These are phyloP conservation scores for Xenoacremonium recifei DNA, from an alignment of 2,329 filamentous ascomycete genomes.

Conservation along the genomic window DNA sequence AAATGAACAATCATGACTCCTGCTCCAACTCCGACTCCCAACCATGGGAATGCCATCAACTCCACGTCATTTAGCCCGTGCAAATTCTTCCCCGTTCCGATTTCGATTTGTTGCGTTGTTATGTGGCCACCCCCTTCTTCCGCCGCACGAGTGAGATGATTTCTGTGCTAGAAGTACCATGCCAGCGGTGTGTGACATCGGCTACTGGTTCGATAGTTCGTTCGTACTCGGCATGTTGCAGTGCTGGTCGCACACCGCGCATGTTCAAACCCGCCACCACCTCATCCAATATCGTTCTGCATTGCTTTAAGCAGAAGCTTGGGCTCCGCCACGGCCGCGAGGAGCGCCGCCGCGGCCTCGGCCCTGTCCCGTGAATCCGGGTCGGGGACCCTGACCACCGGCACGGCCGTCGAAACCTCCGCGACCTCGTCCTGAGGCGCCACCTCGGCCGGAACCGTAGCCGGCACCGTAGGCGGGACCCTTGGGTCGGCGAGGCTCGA, in stretches of 20 bases:
- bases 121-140: background rate
- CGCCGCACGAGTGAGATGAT: too few relatives aligned
- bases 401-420: constrained; percentile 62
- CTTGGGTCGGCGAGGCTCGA: constrained; percentile 87
- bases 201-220: too few relatives aligned
- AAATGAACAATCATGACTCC: constrained; percentile 32
- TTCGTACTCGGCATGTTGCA: background rate
- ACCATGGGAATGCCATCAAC: constrained; percentile 27
- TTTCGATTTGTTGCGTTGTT: constrained; percentile 2
- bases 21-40: constrained; percentile 30
- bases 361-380: constrained; percentile 66
- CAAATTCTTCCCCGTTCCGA: constrained; percentile 6
- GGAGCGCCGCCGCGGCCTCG: constrained; percentile 66
- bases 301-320: constrained; percentile 46
- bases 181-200: too few relatives aligned
- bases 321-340: constrained; percentile 61
- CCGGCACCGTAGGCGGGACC: constrained; percentile 67
- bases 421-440: constrained; percentile 61
- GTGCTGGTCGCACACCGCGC: background rate
- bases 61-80: constrained; percentile 18
- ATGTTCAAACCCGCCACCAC: constrained; percentile 1
- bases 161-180: too few relatives aligned
- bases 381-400: constrained; percentile 63
- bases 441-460: constrained; percentile 61
- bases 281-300: too few relatives aligned